Percentiles rank a stretch among this genome's conserved stretches.
Evolutionary conservation across 768 basidiomycete genomes (phyloP).

Genomic region (Pulveroboletus sp.): DNA sequence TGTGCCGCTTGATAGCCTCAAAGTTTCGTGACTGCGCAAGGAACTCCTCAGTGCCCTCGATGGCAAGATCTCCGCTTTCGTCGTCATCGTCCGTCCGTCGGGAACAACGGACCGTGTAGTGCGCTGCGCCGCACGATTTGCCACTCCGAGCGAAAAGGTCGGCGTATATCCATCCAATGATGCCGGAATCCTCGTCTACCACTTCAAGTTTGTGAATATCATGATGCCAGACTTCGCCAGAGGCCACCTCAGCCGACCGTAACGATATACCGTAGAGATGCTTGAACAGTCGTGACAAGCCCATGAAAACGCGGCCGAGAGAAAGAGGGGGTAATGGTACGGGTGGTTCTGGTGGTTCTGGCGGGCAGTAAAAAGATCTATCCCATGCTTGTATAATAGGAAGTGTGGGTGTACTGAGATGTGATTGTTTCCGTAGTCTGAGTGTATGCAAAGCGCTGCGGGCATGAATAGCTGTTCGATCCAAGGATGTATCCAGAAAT

Average conservation of each 20-base stretch:
- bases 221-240: constrained; percentile 86
- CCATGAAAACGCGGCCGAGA: constrained; percentile 88
- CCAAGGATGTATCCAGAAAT: constrained; percentile 78
- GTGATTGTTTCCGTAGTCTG: constrained; percentile 68
- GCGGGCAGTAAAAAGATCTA: constrained; percentile 87
- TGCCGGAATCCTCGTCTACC: constrained; percentile 79
- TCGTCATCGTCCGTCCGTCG: constrained; percentile 91
- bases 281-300: constrained; percentile 83
- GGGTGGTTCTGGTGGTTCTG: constrained; percentile 71
- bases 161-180: constrained; percentile 92
- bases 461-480: constrained; percentile 78
- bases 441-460: constrained; percentile 64
- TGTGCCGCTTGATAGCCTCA: constrained; percentile 58
- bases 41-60: constrained; percentile 36
- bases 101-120: constrained; percentile 96
- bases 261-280: constrained; percentile 84
- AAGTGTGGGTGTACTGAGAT: constrained; percentile 52
- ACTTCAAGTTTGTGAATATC: constrained; percentile 92
- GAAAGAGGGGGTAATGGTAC: constrained; percentile 72
- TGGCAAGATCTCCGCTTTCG: constrained; percentile 53
- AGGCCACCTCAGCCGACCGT: constrained; percentile 59
- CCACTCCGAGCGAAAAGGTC: constrained; percentile 84
- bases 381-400: constrained; percentile 93
- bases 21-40: constrained; percentile 55
- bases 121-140: constrained; percentile 89